Conservation (phyloP, 2,329 filamentous ascomycete genomes). For the Teratosphaeria destructans region DNA sequence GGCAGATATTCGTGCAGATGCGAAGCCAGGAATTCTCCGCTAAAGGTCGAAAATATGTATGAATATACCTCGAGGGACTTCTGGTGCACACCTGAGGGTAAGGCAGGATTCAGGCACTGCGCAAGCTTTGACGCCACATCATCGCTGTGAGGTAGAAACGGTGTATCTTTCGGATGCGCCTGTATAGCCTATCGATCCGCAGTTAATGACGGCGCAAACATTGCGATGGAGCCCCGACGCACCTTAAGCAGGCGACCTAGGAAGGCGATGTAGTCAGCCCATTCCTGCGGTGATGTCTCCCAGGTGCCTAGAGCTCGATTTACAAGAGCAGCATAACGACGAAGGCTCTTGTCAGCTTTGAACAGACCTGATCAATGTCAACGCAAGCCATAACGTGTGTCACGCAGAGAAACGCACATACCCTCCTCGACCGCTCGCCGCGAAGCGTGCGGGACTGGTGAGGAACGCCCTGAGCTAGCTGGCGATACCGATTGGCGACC, state of each 20-base stretch:
- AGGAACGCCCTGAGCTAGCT: slow-evolving; percentile 72
- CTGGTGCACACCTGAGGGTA: slow-evolving; percentile 94
- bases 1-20: slow-evolving; percentile 85
- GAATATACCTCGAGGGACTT: slow-evolving; percentile 91
- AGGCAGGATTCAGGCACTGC: slow-evolving; percentile 85
- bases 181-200: slow-evolving; percentile 60
- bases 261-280: slow-evolving; percentile 99
- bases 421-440: slow-evolving; percentile 68
- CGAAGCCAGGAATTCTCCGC: slow-evolving; percentile 55
- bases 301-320: slow-evolving; percentile 82
- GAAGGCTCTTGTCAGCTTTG: slow-evolving; percentile 58
- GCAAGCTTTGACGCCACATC: slow-evolving; percentile 81
- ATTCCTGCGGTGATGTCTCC: slow-evolving; percentile 90
- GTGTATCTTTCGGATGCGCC: slow-evolving; percentile 62
- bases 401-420: slow-evolving; percentile 37
- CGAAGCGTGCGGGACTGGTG: slow-evolving; percentile 65
- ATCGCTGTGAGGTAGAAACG: slow-evolving; percentile 68
- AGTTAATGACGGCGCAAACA: background rate
- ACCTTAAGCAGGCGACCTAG: slow-evolving; percentile 84
- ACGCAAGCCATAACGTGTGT: background rate
- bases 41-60: slow-evolving; percentile 79
- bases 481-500: slow-evolving; percentile 57
- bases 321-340: slow-evolving; percentile 80
- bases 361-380: slow-evolving; percentile 38
- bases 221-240: slow-evolving; percentile 2